phyloP scores from a whole-genome alignment of 1,284 basidiomycete genomes.

The Earliella scabrosa region DNA sequence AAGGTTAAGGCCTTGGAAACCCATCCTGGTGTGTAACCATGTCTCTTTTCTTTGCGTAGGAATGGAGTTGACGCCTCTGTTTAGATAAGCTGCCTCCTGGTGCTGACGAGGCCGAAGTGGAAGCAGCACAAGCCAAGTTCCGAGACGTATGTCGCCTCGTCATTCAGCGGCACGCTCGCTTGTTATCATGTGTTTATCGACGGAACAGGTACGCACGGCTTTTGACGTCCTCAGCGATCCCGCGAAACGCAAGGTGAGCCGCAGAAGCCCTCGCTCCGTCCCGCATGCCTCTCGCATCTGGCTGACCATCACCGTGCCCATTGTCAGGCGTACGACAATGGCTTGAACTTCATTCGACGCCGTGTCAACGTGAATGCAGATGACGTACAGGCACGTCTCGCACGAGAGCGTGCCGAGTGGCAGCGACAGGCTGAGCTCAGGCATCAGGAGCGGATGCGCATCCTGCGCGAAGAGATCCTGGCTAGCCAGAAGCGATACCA shows the following conservation, averaged over 20 bases:
- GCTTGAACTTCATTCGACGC: slow-evolving; percentile 31
- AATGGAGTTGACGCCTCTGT: background rate
- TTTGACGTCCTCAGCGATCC: slow-evolving; percentile 60
- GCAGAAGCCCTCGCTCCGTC: background rate
- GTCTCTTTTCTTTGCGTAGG: background rate
- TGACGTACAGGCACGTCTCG: slow-evolving; percentile 49
- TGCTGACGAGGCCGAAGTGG: slow-evolving; percentile 35
- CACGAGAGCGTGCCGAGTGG: slow-evolving; percentile 65
- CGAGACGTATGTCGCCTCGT: slow-evolving; percentile 31
- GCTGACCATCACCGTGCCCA: slow-evolving; percentile 1
- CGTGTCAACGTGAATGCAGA: slow-evolving; percentile 21
- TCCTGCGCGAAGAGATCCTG: slow-evolving; percentile 38
- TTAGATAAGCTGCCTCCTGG: slow-evolving; percentile 38
- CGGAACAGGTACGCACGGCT: slow-evolving; percentile 54
- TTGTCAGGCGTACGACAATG: slow-evolving; percentile 53
- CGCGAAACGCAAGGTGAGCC: slow-evolving; percentile 59
- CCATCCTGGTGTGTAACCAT: slow-evolving; percentile 53
- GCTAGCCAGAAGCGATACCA: slow-evolving; percentile 31
- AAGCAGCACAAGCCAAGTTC: slow-evolving; percentile 35
- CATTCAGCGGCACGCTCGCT: background rate
- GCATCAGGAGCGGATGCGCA: slow-evolving; percentile 47
- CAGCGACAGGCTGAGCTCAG: slow-evolving; percentile 53
- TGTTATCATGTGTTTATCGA: background rate
- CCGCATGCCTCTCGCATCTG: background rate
- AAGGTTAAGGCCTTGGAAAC: slow-evolving; percentile 61